Conservation (phyloP, 306 rosid genomes). For the Rosa multiflora region DNA sequence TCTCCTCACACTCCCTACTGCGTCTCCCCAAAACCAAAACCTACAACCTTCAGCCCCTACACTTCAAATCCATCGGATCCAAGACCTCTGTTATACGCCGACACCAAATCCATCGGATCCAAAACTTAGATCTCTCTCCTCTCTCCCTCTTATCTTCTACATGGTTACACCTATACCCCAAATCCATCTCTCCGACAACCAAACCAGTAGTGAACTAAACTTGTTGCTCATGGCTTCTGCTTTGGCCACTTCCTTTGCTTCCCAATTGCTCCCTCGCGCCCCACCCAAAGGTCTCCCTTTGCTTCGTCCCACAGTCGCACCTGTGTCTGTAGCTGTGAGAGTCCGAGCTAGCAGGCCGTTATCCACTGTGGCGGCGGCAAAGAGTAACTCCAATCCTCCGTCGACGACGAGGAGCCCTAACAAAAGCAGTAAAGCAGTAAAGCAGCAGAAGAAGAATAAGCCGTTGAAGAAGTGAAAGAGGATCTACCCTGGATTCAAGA, state of each 20-base stretch:
- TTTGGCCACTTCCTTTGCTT: conserved; percentile 28
- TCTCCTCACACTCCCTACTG: no score
- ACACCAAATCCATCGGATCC: no score
- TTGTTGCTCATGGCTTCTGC: conserved; percentile 27
- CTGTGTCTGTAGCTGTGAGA: background rate
- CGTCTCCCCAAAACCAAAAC: no score
- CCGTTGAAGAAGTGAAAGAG: conserved; percentile 66
- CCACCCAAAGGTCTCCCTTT: conserved; percentile 4
- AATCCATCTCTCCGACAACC: no score
- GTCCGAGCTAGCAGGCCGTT: conserved; percentile 8
- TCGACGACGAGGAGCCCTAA: background rate
- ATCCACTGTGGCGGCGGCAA: conserved; percentile 22
- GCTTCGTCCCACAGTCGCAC: background rate
- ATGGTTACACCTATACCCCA: no score
- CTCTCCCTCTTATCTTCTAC: no score
- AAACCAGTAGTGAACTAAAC: no score
- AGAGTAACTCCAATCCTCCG: conserved; percentile 14
- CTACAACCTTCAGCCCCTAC: no score
- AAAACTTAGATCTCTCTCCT: no score
- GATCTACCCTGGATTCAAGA: conserved; percentile 96
- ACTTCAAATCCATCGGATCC: no score
- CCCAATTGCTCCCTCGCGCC: conserved; percentile 37
- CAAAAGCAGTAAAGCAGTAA: conserved; percentile 17
- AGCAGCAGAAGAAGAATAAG: conserved; percentile 20
- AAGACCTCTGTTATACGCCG: no score